Evolutionary conservation across 768 basidiomycete species (phyloP), one percentile per base, ranked within the genome.

Genomic region (Dacryopinax spathularia): DNA sequence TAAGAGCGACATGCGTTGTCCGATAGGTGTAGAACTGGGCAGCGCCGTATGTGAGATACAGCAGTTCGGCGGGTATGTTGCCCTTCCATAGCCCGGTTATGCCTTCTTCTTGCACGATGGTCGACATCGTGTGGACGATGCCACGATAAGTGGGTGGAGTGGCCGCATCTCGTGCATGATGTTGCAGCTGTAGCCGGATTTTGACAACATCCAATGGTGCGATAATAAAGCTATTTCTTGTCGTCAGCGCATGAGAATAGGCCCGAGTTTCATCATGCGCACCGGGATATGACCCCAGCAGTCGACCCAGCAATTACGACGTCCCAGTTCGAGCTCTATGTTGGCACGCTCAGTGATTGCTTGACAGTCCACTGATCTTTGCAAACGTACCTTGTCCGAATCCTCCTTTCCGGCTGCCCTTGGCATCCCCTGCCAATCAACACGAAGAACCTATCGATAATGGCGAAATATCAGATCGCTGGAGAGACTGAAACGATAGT

Each of bases 151-250:
- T 82, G 2, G 96, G 96, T 13, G 83, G 78, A 70, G 98, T 96
- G 62, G 94, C 75, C 34, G 96, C 96, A 74, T 98, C 96, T 5
- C 93, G 91, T 25, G 96, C 98, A 75, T 98, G 96, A 71, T 89
- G 88, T 72, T 99, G 96, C 1, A 96, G 94, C 75, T 99, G 96
- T 69, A 99, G 77, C 29, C 96, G 84, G 71, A 99, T 98, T 80
- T 98, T 98, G 72, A 99, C 90, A 22, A 98, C 96, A 72, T 99
- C 96, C 96, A 99, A 97, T 0, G 96, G 96, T 43, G 89, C 95
- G 12, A 99, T 56, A 27, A 56, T 31, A 18, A 56, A 56, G 25
- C 48, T 56, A 29, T 3, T 56, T 5, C 7, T 3, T 3, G 31
- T 9, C 9, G 13, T 56, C 48, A 56, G 25, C 22, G 18, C 5